Base-by-base conservation (phyloP, 441 rosid species). In the Brassica balearica region DNA sequence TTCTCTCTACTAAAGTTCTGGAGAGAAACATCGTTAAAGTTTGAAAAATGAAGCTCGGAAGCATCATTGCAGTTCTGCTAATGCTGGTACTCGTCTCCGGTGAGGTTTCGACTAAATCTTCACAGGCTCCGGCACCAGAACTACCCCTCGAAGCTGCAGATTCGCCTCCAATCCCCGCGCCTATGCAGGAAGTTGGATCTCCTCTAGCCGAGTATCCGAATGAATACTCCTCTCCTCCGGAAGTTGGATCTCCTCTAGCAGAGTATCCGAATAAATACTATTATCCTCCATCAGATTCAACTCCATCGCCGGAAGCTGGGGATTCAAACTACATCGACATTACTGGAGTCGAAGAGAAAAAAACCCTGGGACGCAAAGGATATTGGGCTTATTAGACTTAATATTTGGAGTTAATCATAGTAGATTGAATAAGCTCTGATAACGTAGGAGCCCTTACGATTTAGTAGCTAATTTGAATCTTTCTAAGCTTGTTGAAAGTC, bases 261-360 rank as follows among this genome's bases (percentile, higher is more conserved):
- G 11, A 38, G 46, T 38, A 38, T 38, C 46, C 11, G 11, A 38
- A 38, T 8, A 8, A 38, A 38, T 38, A 38, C 46, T 69, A 65
- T 34, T 65, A 72, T 48, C 59, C 73, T 25, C 61, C 72, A 2
- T 56, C 66, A 7, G 67, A 43, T 51, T 7, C 46, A 3, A 53
- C 68, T 51, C 66, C 74, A 0, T 77, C 73, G 2, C 77, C 83
- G 0, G 80, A 75, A 46, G 77, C 65, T 17, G 32, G 84, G 20
- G 90, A 80, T 64, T 1, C 81, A n/a, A 82, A 68, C 67, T 87
- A 74, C 79, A 83, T 69, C 55, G 74, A 79, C n/a, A 73, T 81
- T 46, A 25, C 22, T 0, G 64, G 29, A 2, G 46, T 46, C 10
- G 46, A 70, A 34, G 82, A 69, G 5, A 46, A 43, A 10, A 59